phyloP scores from a whole-genome alignment of 257 asterid species.

The Solanum neorickii region DNA sequence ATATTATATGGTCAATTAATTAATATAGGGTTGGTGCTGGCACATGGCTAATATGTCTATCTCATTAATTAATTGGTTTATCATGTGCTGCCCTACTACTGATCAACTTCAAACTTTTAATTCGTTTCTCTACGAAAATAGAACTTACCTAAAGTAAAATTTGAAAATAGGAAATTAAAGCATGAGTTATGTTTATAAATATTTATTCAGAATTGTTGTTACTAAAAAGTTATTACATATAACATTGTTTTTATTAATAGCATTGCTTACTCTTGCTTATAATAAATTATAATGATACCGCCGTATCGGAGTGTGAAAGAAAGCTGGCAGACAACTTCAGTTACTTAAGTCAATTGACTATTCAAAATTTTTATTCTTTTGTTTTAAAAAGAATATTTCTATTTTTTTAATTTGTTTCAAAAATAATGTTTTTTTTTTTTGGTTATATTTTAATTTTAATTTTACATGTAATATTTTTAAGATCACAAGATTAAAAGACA shows the following conservation, averaged over 20 bases:
- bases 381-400: rapidly evolving
- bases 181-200: neutral
- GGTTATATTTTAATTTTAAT: rapidly evolving
- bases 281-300: neutral
- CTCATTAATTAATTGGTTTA: neutral
- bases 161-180: neutral
- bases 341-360: rapidly evolving
- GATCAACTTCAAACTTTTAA: neutral
- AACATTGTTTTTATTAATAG: neutral
- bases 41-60: neutral
- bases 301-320: neutral
- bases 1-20: neutral
- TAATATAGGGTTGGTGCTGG: neutral
- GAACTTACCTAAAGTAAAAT: neutral
- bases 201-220: neutral
- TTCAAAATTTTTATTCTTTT: rapidly evolving
- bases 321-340: too few relatives aligned
- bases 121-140: neutral
- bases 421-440: too few relatives aligned
- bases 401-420: too few relatives aligned
- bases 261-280: neutral
- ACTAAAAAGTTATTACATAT: neutral
- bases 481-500: rapidly evolving
- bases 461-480: too few relatives aligned
- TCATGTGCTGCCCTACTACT: neutral